These are phyloP conservation scores for Austroboletus eburneus DNA, from an alignment of 768 basidiomycete species.

Conservation along the genomic window DNA sequence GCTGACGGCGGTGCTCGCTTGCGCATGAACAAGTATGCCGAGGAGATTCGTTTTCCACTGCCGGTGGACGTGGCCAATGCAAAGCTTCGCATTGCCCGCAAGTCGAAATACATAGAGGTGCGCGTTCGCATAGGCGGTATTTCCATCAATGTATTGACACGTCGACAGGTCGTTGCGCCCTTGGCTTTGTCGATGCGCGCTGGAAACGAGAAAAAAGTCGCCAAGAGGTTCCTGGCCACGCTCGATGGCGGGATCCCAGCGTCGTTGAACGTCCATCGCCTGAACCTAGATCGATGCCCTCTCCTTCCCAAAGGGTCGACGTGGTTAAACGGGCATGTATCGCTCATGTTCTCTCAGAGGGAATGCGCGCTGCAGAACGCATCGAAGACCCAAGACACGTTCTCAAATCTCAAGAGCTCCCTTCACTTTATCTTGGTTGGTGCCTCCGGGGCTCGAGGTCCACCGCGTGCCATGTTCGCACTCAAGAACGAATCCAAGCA, in stretches of 20 bases:
- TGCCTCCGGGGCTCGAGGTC: constrained; percentile 21
- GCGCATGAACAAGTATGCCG: constrained; percentile 13
- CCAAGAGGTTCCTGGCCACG: constrained; percentile 28
- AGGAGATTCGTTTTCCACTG: constrained; percentile 39
- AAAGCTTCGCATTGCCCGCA: constrained; percentile 48
- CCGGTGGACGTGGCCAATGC: constrained; percentile 36
- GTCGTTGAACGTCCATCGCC: constrained; percentile 37
- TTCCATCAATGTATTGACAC: neutral
- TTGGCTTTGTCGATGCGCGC: constrained; percentile 11
- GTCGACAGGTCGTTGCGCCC: constrained; percentile 20
- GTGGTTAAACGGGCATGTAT: constrained; percentile 34
- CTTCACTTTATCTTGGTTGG: constrained; percentile 27
- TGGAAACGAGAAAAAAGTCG: constrained; percentile 15
- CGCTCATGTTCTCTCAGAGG: constrained; percentile 30
- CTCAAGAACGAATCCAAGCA: constrained; percentile 14
- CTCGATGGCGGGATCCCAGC: constrained; percentile 9
- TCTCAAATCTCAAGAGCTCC: constrained; percentile 32
- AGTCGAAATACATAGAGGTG: constrained; percentile 47
- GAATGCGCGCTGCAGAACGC: constrained; percentile 17
- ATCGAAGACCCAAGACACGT: constrained; percentile 14
- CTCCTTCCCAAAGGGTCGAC: constrained; percentile 17
- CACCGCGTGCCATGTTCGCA: constrained; percentile 16
- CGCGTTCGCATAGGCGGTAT: neutral
- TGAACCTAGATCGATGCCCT: constrained; percentile 36
- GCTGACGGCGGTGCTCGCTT: constrained; percentile 2